Evolutionary conservation across 192 early-diverging fungal genomes (phyloP), one percentile per base, ranked within the genome.

Genomic region (Backusella tarrabulga): DNA sequence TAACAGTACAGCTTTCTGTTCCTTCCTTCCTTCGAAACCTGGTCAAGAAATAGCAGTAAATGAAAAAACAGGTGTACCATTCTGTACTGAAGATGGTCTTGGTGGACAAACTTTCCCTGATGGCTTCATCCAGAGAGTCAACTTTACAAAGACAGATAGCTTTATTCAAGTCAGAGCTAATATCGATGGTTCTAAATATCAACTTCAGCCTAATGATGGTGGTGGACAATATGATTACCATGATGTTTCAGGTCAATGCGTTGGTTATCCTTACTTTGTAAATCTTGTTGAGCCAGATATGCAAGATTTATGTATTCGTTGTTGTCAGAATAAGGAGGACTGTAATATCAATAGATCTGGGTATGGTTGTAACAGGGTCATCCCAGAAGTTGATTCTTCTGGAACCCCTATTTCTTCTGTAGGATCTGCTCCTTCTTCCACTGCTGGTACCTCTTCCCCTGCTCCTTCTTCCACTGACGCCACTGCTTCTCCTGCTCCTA

Each of bases 161-260:
- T 89, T 82, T 36, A 72, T 86, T 29, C 88, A 89, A 71, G 67
- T 87, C 38, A 89, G 86, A 26, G 88, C 86, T n/a, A 52, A 23
- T 32, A 89, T 89, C 36, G 74, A 87, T 23, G 66, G 46, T n/a
- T 46, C 77, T 21, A 73, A 71, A 52, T 89, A 89, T 34, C 46
- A 66, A 0, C 35, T 87, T 15, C 19, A 66, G 4, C 11, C 71
- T 1, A 68, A 32, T 1, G 86, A 89, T 50, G 76, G 72, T 6
- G 88, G 88, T 46, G 88, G 88, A 12, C 88, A 89, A 85, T 80
- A 81, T 29, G 77, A 78, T 36, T 34, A 73, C 29, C 35, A 50
- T 29, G 67, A 76, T 50, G 21, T 73, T 23, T 63, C 50, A 67
- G 23, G 34, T 34, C 69, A 76, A 5, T 84, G 80, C 34, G 73